phyloP scores from a whole-genome alignment of 768 basidiomycete species.

The Scleroderma bovista region DNA sequence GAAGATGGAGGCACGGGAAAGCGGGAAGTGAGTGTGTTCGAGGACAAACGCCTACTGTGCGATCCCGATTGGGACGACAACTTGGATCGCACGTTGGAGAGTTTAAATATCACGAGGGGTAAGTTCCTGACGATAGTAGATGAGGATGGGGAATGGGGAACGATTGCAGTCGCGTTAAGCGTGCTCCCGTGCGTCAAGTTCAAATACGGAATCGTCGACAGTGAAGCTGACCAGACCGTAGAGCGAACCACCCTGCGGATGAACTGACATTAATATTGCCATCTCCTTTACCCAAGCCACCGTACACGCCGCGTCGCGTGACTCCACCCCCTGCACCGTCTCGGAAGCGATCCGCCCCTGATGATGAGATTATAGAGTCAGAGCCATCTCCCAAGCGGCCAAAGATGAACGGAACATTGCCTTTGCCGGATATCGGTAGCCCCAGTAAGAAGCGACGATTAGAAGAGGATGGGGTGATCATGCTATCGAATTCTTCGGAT shows the following conservation, averaged over 20 bases:
- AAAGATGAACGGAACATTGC: slow-evolving; percentile 27
- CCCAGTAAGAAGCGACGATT: slow-evolving; percentile 61
- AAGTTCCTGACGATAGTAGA: slow-evolving; percentile 88
- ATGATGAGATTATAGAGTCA: slow-evolving; percentile 51
- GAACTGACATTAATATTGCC: slow-evolving; percentile 59
- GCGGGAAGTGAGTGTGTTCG: slow-evolving; percentile 75
- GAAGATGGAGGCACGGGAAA: slow-evolving; percentile 30
- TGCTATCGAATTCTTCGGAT: slow-evolving; percentile 57
- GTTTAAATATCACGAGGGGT: slow-evolving; percentile 72
- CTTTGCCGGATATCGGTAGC: slow-evolving; percentile 30
- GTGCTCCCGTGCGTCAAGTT: slow-evolving; percentile 57
- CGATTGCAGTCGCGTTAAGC: slow-evolving; percentile 65
- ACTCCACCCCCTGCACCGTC: slow-evolving; percentile 41
- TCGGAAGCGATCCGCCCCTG: slow-evolving; percentile 54
- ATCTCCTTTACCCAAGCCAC: slow-evolving; percentile 54
- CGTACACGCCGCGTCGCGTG: slow-evolving; percentile 35
- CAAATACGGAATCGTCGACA: neutral
- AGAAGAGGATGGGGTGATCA: slow-evolving; percentile 70
- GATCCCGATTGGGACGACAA: slow-evolving; percentile 97
- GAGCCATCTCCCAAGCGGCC: slow-evolving; percentile 55
- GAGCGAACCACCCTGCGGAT: slow-evolving; percentile 51
- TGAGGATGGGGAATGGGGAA: slow-evolving; percentile 74
- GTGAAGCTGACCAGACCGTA: slow-evolving; percentile 18
- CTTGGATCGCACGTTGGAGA: slow-evolving; percentile 69
- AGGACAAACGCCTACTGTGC: slow-evolving; percentile 79